Percentiles rank a stretch among this genome's conserved stretches.
These are phyloP conservation scores for Hypomyces perniciosus DNA, from an alignment of 2,329 filamentous ascomycete species.

Conservation along the genomic window DNA sequence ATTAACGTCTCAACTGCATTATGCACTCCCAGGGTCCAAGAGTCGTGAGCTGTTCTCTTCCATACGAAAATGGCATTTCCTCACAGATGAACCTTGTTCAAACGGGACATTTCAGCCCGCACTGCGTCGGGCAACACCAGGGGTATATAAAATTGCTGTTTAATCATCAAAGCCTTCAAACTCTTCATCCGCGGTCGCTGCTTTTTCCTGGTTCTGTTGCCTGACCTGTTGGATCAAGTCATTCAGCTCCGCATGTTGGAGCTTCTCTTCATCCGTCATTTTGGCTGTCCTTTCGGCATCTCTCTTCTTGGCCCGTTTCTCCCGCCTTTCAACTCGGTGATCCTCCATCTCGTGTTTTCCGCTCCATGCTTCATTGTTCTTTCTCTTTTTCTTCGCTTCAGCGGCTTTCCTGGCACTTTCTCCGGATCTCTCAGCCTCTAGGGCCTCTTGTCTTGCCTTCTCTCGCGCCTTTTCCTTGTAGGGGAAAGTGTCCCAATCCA, in stretches of 20 bases:
- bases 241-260: conserved; percentile 56
- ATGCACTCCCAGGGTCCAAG: too few species aligned
- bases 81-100: too few species aligned
- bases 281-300: conserved; percentile 57
- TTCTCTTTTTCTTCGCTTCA: conserved; percentile 49
- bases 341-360: conserved; percentile 62
- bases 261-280: conserved; percentile 66
- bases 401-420: conserved; percentile 33
- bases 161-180: conserved; percentile 56
- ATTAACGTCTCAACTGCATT: too few species aligned
- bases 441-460: conserved; percentile 52
- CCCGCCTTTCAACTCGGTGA: conserved; percentile 53
- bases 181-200: conserved; percentile 38
- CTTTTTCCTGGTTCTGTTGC: conserved; percentile 45
- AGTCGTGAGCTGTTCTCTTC: too few species aligned
- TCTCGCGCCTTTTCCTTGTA: conserved; percentile 71
- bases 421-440: conserved; percentile 42
- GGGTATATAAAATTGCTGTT: conserved; percentile 21
- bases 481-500: conserved; percentile 62
- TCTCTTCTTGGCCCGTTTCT: conserved; percentile 57
- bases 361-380: conserved; percentile 67
- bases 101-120: too few species aligned
- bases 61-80: too few species aligned
- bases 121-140: background rate
- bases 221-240: conserved; percentile 60